These are phyloP conservation scores for Myochromella boudieri DNA, from an alignment of 768 basidiomycete species.

Conservation along the genomic window DNA sequence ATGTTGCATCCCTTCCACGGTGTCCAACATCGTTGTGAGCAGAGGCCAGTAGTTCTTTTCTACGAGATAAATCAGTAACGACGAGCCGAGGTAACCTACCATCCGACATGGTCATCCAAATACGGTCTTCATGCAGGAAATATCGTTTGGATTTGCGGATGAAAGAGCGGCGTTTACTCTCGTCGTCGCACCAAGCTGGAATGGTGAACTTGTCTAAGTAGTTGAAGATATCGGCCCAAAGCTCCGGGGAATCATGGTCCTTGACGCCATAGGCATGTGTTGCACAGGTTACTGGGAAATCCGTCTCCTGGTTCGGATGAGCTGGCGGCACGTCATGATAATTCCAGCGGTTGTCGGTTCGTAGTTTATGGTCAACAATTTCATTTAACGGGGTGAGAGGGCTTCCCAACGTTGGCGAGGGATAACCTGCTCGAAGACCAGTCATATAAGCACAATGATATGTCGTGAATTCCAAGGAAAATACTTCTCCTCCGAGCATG, in stretches of 20 bases:
- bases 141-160: neutral
- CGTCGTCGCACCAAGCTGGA: neutral
- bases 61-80: constrained; percentile 9
- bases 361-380: neutral
- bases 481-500: neutral
- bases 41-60: constrained; percentile 18
- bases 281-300: neutral
- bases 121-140: constrained; percentile 16
- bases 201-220: constrained; percentile 8
- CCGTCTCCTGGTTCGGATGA: too few species aligned
- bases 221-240: constrained; percentile 15
- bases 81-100: constrained; percentile 22
- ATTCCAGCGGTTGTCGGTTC: neutral
- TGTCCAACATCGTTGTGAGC: constrained; percentile 30
- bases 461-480: neutral
- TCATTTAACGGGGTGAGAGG: neutral
- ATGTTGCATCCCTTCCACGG: constrained; percentile 27
- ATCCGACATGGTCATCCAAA: constrained; percentile 19
- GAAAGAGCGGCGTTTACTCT: neutral
- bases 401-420: neutral
- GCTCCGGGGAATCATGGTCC: constrained; percentile 7
- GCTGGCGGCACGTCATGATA: neutral
- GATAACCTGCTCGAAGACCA: neutral
- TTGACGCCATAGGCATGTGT: constrained; percentile 11
- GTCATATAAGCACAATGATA: neutral